Evolutionary conservation across 1,284 basidiomycete species (phyloP).

Genomic region (Fomitopsis pinicola): DNA sequence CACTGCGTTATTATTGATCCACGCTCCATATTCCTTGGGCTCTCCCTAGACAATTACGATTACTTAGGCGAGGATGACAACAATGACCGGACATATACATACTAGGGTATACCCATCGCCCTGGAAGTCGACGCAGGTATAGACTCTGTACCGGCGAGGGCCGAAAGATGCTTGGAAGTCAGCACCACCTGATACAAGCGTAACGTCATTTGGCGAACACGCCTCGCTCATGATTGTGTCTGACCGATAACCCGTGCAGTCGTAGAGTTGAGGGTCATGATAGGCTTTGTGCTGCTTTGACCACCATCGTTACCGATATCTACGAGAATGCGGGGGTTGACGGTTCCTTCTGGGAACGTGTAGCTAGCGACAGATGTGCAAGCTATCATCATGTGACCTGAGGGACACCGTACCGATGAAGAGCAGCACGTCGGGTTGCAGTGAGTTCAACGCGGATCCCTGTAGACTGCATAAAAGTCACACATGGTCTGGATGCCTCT

Average conservation of each 20-base stretch:
- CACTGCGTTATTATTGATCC: conserved; percentile 47
- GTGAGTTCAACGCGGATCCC: conserved; percentile 56
- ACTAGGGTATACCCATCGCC: conserved; percentile 46
- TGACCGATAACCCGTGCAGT: conserved; percentile 41
- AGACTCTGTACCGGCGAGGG: conserved; percentile 53
- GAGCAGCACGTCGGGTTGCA: conserved; percentile 47
- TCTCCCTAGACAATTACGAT: conserved; percentile 13
- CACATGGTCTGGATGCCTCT: background rate
- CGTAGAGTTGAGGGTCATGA: conserved; percentile 39
- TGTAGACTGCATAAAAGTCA: conserved; percentile 36
- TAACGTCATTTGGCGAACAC: background rate
- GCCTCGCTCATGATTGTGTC: background rate
- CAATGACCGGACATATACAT: background rate
- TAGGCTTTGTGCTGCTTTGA: conserved; percentile 42
- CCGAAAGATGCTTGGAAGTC: conserved; percentile 48
- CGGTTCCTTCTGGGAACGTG: conserved; percentile 26
- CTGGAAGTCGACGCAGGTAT: conserved; percentile 57
- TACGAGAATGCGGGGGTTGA: conserved; percentile 44
- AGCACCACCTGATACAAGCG: conserved; percentile 24
- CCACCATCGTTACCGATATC: conserved; percentile 59
- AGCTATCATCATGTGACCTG: background rate
- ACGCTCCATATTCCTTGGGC: conserved; percentile 50
- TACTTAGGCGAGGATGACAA: background rate
- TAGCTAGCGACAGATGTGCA: conserved; percentile 13
- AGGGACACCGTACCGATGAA: conserved; percentile 41